phyloP scores from a whole-genome alignment of 805 yeast genomes.

The Saccharomycopsis javanensis region DNA sequence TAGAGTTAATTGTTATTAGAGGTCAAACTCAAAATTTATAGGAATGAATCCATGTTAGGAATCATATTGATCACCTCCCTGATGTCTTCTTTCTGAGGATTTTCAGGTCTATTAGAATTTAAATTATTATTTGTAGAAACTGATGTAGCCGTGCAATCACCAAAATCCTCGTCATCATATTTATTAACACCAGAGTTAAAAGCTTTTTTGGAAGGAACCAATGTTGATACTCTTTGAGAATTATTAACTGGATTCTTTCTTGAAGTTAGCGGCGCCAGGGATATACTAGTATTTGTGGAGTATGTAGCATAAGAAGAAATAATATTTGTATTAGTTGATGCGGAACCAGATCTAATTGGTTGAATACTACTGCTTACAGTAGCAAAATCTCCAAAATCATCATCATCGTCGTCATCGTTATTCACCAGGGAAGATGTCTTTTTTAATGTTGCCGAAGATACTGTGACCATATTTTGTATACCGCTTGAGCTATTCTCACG shows the following conservation, averaged over 20 bases:
- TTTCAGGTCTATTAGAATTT: background rate
- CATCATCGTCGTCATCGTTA: constrained; percentile 18
- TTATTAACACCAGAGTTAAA: background rate
- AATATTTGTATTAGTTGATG: background rate
- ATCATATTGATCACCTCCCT: constrained; percentile 1
- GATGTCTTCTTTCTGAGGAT: background rate
- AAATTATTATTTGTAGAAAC: background rate
- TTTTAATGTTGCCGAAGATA: background rate
- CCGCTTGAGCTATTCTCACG: background rate
- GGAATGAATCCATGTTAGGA: constrained; percentile 9
- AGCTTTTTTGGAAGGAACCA: background rate
- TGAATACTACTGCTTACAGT: background rate
- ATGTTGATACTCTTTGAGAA: background rate
- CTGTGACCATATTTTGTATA: background rate
- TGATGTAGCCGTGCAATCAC: constrained; percentile 5
- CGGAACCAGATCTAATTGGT: background rate
- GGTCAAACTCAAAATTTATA: background rate
- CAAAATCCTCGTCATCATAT: constrained; percentile 13
- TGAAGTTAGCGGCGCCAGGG: background rate
- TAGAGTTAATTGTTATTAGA: background rate
- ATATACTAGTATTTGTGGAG: background rate
- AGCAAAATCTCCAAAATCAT: constrained; percentile 25
- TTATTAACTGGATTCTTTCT: background rate
- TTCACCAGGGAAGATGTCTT: background rate
- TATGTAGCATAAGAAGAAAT: background rate